Base-by-base conservation (phyloP, 371 early-diverging fungal genomes). In the Lichtheimia ornata region DNA sequence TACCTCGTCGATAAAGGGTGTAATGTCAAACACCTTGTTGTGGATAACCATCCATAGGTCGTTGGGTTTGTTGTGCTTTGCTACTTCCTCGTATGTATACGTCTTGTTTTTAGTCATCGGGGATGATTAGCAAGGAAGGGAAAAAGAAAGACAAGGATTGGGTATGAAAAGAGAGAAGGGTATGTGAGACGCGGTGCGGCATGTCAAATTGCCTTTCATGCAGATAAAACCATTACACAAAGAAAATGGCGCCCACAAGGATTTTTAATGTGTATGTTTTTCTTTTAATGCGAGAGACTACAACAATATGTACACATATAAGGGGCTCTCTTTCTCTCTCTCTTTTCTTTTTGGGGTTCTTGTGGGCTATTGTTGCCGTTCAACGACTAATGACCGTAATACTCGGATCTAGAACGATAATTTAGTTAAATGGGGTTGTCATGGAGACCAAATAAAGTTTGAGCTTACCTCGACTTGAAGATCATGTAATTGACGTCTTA, bases 1-100 rank as follows among this genome's bases (percentile, higher is more conserved):
- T 68, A 87, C 85, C 72, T 90, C 87, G 61, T 90, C 86, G 50
- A 89, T 69, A 67, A 92, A 95, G 24, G 79, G 74, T 22, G 94
- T 88, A 59, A 89, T 79, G 74, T 95, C 90, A 72, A 92, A 95
- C 61, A 92, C 94, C 66, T 90, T 89, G 55, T 90, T 90, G 61
- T 88, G 81, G 59, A 94, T 81, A 64, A 90, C 80, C 67, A 93
- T 87, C 88, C 84, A 84, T 43, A 88, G 77, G 72, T 88, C 78
- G 15, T 62, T 53, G 59, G 72, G 67, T 63, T 70, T 64, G 66
- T 76, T 72, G 75, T 91, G 86, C 51, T 75, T 61, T 28, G 85
- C 66, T 53, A 91, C 85, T 62, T 89, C 84, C 63, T 82, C 84
- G 62, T 63, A 66, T 52, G 84, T 47, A 11, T 57, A 57, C 4